Base-by-base conservation (phyloP, 2,329 filamentous ascomycete genomes). In the Ascochyta clinopodiicola region DNA sequence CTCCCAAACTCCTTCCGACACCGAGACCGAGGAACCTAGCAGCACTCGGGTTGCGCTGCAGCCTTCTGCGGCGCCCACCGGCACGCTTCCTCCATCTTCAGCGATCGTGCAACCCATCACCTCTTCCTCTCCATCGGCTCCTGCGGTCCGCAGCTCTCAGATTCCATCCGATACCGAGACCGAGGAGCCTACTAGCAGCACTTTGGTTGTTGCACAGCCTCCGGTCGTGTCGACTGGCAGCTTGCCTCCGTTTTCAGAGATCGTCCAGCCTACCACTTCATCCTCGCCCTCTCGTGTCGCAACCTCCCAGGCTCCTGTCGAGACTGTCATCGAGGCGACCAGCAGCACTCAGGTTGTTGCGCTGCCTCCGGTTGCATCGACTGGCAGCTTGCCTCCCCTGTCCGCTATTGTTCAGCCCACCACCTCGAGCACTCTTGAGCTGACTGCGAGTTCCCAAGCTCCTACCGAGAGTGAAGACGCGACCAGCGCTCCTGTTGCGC, bases 191-290 rank as follows among this genome's bases (percentile, higher is more conserved):
- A 6, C 29, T 12, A 31, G 29, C 29, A 31, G 29, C 29, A 31
- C 29, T 31, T 31, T 31, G 10, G 29, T 29, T 29, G 42, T 5
- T 10, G 29, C 36, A 15, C 27, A 42, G 46, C 35, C 52, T 24
- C 47, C 52, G 4, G 27, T 44, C 17, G 47, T 17, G n/a, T 58
- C 64, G 2, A 66, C 61, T n/a, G 56, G 56, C 17, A 31, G 29
- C 29, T n/a, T 66, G 24, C 63, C 61, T 7, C 34, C 36, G 17
- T 38, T 9, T 9, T 21, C 35, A 6, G 42, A 50, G 2, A 55
- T 38, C 6, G 19, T 38, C 10, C 17, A 38, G 43, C 39, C 39
- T 22, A 42, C 39, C 45, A 40, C 27, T 7, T 49, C 51, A 3
- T 38, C 45, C 22, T 45, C 40, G 10, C n/a, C 42, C 22, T 40